Base-by-base conservation (phyloP, 2,329 filamentous ascomycete species). In the Pseudogymnoascus sp. region DNA sequence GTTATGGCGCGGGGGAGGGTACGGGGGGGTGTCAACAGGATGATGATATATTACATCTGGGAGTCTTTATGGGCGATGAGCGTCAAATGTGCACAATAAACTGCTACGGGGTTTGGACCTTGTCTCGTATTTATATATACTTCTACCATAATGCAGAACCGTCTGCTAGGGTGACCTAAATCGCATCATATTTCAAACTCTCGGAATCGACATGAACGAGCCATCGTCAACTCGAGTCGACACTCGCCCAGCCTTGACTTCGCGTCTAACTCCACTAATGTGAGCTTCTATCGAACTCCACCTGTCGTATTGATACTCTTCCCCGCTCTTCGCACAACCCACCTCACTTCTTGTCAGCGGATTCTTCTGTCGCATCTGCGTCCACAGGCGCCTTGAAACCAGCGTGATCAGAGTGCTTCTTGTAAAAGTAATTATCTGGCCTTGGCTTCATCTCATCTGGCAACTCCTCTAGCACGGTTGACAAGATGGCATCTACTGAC, bases 371-470 rank as follows among this genome's bases (percentile, higher is more conserved):
- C 33, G 70, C 69, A 5, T 65, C 65, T 7, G 66, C 67, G 6
- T 70, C 68, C 15, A 67, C 69, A 17, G 85, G 83, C 1, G 80
- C 83, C 71, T 88, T 86, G 79, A 92, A 96, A 13, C 90, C 90
- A 63, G 88, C 86, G 76, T 97, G 92, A 74, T 96, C 91, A 46
- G 87, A 85, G 78, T 97, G 93, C 75, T 88, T 90, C 80, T 95
- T 95, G 79, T 96, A 97, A 75, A 87, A 88, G 78, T 90, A 92
- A 74, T 84, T 85, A 65, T 87, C 84, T 56, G 83, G 72, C 77
- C 88, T 89, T 40, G 91, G 91, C 64, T 81, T 81, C 68, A 96
- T 77, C 72, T 95, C 89, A 63, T 82, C 77, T 5, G 88, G 88
- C 31, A 97, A 79, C 68, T 90, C 85, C 61, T 87, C 83, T 59